Conservation (phyloP, 2,329 filamentous ascomycete genomes). For the Verticillium isaacii region DNA sequence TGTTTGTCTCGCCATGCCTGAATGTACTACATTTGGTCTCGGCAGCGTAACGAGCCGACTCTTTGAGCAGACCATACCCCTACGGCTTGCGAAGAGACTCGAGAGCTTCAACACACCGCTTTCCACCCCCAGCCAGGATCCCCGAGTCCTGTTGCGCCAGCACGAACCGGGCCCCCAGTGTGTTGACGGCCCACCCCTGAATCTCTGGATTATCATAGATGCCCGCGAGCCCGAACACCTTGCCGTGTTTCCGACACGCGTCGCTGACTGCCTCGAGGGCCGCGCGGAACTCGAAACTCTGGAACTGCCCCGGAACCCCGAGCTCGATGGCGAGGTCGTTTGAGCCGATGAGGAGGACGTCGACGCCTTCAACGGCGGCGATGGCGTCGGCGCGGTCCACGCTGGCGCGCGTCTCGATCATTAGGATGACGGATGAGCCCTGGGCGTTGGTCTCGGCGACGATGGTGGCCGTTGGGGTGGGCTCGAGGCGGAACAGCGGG, state of each 20-base stretch:
- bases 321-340: slow-evolving; percentile 22
- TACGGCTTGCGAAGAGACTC: background rate
- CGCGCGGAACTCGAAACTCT: slow-evolving; percentile 9
- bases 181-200: slow-evolving; percentile 13
- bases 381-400: slow-evolving; percentile 21
- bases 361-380: too few relatives aligned
- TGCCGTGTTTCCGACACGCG: slow-evolving; percentile 13
- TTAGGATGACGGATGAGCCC: slow-evolving; percentile 18
- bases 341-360: slow-evolving; percentile 24
- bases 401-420: slow-evolving; percentile 20
- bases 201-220: slow-evolving; percentile 15
- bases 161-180: slow-evolving; percentile 12
- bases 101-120: background rate
- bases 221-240: slow-evolving; percentile 17
- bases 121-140: background rate
- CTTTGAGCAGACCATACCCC: too few relatives aligned
- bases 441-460: slow-evolving; percentile 15
- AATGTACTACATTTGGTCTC: too few relatives aligned
- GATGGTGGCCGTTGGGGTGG: slow-evolving; percentile 15
- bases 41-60: too few relatives aligned
- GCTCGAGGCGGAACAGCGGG: slow-evolving; percentile 16
- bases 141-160: slow-evolving; percentile 15
- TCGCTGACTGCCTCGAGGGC: slow-evolving; percentile 13
- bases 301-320: slow-evolving; percentile 15
- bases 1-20: too few relatives aligned